Percentiles rank a stretch among this genome's conserved stretches.
Evolutionary conservation across 2,329 filamentous ascomycete species (phyloP).

Genomic region (Xylariaceae sp.): DNA sequence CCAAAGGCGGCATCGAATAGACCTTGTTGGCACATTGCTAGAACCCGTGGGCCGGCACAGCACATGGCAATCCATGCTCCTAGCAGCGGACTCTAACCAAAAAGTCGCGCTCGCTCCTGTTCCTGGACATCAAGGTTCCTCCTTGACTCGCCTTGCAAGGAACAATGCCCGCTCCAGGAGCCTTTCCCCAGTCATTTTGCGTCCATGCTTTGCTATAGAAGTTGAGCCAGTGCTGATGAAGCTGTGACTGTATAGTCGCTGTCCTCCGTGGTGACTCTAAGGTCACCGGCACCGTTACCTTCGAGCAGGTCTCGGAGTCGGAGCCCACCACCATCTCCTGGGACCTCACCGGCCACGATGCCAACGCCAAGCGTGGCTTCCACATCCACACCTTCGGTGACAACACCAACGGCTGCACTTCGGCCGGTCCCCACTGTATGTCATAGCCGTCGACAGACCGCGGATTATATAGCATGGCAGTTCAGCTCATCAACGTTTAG

Average conservation of each 20-base stretch:
- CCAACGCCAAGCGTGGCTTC: slow-evolving; percentile 95
- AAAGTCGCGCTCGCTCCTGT: slow-evolving; percentile 9
- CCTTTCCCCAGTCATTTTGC: slow-evolving; percentile 3
- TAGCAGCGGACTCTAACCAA: slow-evolving; percentile 5
- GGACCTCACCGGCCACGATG: slow-evolving; percentile 86
- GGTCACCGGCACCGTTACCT: slow-evolving; percentile 86
- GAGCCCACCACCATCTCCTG: slow-evolving; percentile 81
- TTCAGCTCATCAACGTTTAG: slow-evolving; percentile 41
- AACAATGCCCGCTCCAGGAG: slow-evolving; percentile 16
- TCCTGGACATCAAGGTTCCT: slow-evolving; percentile 11
- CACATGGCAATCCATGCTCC: slow-evolving; percentile 18
- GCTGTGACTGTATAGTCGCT: slow-evolving; percentile 59
- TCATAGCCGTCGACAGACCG: slow-evolving; percentile 19
- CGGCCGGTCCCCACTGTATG: slow-evolving; percentile 94
- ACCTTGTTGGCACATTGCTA: slow-evolving; percentile 27
- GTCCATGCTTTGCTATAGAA: slow-evolving; percentile 13
- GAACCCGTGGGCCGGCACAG: slow-evolving; percentile 18
- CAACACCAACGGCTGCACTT: slow-evolving; percentile 99
- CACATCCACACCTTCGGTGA: slow-evolving; percentile 99
- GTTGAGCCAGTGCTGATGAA: slow-evolving; percentile 25
- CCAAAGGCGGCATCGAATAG: slow-evolving; percentile 36
- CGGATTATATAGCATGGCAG: background rate
- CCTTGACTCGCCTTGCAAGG: slow-evolving; percentile 15
- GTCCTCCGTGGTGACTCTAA: slow-evolving; percentile 97
- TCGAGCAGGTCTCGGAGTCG: slow-evolving; percentile 84